Base-by-base conservation (phyloP, 495 filamentous ascomycete genomes). In the Aspergillus baeticus region DNA sequence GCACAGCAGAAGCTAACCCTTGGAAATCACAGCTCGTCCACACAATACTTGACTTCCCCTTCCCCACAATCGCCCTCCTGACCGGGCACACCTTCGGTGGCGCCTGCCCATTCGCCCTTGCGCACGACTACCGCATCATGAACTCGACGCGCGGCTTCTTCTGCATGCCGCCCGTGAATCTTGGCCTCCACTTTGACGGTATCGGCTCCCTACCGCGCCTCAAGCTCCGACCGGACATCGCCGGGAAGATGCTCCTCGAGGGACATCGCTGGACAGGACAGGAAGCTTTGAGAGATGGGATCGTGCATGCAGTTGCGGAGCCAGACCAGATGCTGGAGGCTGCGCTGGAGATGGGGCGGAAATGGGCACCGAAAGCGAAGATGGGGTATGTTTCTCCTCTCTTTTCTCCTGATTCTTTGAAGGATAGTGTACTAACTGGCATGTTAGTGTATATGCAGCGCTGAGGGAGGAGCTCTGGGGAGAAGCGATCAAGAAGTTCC, bases 21-120 rank as follows among this genome's bases (percentile, higher is more conserved):
- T n/a, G 17, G 17, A 10, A 42, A 7, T 11, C 18, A 7, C 31
- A 53, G 69, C 67, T 81, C 20, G 62, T 81, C 23, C 74, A 76
- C 36, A 79, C 77, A n/a, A 67, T 81, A 31, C 73, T 80, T 36
- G 77, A 80, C 59, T 80, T 76, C 53, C 76, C 78, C 0, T 81
- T 71, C 57, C 78, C 78, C 14, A 81, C 78, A 3, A 76, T 81
- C 52, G 78, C 78, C 10, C 60, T 78, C 1, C 39, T 81, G 4
- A 81, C 78, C 0, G 78, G 78, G 5, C 78, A 81, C 54, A 80
- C 78, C 2, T 81, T 81, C 48, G 78, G 78, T 35, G 77, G 75
- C 2, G 78, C 74, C 2, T 77, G 75, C 36, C 77, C 76, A 13
- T 67, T 80, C 23, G 71, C 76, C 0, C 59, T 81, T 2, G 69